A percentile compares a stretch with the other conserved stretches of the same genome.
phyloP scores from a whole-genome alignment of 108 stramenopile species.

The Poteriospumella lacustris region DNA sequence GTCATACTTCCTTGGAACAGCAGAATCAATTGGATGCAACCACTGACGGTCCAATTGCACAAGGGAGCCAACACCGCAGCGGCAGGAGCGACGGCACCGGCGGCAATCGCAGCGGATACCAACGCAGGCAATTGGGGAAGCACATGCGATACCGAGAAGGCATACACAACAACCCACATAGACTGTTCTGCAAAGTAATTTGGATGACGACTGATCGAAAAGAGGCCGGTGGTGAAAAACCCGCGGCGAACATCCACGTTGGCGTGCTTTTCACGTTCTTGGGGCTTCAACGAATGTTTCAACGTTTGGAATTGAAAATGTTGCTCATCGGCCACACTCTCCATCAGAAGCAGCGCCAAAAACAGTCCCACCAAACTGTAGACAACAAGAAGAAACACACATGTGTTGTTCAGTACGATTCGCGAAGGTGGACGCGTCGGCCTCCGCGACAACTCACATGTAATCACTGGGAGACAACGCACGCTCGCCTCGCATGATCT shows the following conservation, averaged over 20 bases:
- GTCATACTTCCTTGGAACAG: constrained; percentile 26
- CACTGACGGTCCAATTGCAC: neutral
- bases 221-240: neutral
- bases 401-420: no score
- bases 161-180: constrained; percentile 18
- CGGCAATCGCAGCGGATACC: no score
- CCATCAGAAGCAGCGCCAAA: neutral
- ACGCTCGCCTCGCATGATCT: no score
- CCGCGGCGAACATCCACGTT: neutral
- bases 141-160: neutral
- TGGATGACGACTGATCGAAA: neutral
- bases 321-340: neutral
- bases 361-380: no score
- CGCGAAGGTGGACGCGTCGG: no score
- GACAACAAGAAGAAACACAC: no score
- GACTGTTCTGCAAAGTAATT: constrained; percentile 28
- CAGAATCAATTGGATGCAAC: constrained; percentile 20
- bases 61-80: no score
- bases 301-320: neutral
- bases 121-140: no score
- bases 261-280: neutral
- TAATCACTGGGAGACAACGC: no score
- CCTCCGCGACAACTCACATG: no score
- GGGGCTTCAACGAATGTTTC: neutral
- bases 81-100: no score